phyloP scores from a whole-genome alignment of 176 grass and related monocot species.

The Oryza coarctata region DNA sequence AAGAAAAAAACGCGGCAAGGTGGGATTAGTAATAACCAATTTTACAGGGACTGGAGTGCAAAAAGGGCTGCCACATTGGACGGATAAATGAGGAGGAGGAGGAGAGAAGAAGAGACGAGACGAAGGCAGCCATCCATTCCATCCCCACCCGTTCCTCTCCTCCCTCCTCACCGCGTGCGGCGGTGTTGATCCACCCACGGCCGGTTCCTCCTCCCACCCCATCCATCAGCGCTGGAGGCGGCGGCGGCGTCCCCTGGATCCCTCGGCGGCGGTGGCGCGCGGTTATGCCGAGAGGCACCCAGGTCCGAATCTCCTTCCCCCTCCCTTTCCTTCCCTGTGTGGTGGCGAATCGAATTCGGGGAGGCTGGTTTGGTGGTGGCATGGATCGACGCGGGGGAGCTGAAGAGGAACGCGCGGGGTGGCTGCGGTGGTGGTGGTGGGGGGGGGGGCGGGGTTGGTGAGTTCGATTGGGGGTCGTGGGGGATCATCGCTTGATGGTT shows the following conservation, averaged over 20 bases:
- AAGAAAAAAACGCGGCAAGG: background rate
- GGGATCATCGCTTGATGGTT: background rate
- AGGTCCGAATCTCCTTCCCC: background rate
- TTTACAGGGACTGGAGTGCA: background rate
- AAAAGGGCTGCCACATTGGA: no score
- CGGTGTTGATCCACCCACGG: no score
- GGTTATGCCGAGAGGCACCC: constrained; percentile 52
- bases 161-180: no score
- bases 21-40: background rate
- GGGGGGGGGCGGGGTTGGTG: no score
- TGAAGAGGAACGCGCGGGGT: no score
- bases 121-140: no score
- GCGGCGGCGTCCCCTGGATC: constrained; percentile 33
- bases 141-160: no score
- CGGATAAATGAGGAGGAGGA: background rate
- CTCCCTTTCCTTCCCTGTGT: background rate
- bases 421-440: no score
- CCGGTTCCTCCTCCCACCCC: no score
- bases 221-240: background rate
- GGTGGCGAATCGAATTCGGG: background rate
- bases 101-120: no score
- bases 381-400: background rate
- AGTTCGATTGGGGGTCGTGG: background rate
- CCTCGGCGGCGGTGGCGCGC: constrained; percentile 31
- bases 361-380: background rate